Conservation (phyloP, 495 filamentous ascomycete genomes). For the Darksidea phi region DNA sequence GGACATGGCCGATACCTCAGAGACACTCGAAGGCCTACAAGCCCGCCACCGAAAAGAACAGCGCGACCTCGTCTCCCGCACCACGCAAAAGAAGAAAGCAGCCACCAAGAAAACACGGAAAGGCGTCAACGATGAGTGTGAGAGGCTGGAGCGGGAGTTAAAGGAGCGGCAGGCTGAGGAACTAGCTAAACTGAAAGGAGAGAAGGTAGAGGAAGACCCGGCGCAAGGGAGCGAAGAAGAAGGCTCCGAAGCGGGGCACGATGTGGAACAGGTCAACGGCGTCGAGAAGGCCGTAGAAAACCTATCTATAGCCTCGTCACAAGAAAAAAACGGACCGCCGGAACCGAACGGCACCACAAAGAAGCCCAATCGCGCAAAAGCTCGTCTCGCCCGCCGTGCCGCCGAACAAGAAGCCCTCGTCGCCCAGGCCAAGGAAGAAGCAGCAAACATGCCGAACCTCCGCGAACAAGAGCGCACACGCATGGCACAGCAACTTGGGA, state of each 20-base stretch:
- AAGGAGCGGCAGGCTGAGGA: constrained; percentile 54
- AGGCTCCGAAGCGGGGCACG: constrained; percentile 13
- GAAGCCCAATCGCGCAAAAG: constrained; percentile 90
- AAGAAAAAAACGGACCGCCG: not conserved
- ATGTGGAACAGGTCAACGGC: constrained; percentile 16
- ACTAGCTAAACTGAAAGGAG: constrained; percentile 51
- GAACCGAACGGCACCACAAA: constrained; percentile 43
- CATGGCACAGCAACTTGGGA: constrained; percentile 65
- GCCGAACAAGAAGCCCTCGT: constrained; percentile 74
- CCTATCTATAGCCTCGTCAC: constrained; percentile 14
- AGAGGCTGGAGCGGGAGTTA: constrained; percentile 41
- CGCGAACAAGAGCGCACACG: constrained; percentile 66
- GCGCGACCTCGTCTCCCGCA: constrained; percentile 75
- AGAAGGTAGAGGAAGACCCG: constrained; percentile 7
- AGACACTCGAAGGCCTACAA: constrained; percentile 49
- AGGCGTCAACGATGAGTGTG: constrained; percentile 67
- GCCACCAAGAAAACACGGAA: constrained; percentile 95
- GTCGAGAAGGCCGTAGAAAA: constrained; percentile 19
- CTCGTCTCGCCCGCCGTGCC: constrained; percentile 80
- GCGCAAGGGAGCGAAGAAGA: constrained; percentile 12
- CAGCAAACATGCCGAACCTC: constrained; percentile 68
- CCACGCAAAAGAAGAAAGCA: constrained; percentile 92
- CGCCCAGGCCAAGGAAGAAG: constrained; percentile 68
- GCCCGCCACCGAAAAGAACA: constrained; percentile 84
- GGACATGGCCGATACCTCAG: no score